Evolutionary conservation across 371 early-diverging fungal genomes (phyloP), one percentile per base, ranked within the genome.

Genomic region (Saksenaea oblongispora): DNA sequence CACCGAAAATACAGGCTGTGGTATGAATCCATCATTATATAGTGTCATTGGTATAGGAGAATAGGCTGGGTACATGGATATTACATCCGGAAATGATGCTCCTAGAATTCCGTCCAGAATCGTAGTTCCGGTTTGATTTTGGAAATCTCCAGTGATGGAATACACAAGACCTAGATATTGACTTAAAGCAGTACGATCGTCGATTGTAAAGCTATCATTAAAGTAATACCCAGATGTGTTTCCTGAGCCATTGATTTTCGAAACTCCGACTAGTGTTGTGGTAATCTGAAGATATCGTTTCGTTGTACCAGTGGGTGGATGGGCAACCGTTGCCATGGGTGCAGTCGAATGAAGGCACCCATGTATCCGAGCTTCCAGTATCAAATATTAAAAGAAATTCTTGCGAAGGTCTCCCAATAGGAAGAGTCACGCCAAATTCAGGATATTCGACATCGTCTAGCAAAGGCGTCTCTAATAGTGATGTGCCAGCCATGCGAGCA

Each of bases 381-480:
- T 59, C 59, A n/a, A 65, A 65, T 1, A 65, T 14, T 22, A 65
- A 26, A 1, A 34, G 24, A n/a, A 54, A 65, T 8, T 59, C 56
- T 36, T 55, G 37, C 4, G 27, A 17, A 3, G 65, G 44, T n/a
- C 44, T 60, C 7, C 65, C 60, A 22, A 65, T 42, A 17, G 77
- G 65, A 3, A 87, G 84, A 34, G 71, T 63, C 17, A 81, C 63
- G 1, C 65, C 76, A 13, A 73, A 58, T 65, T 79, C 69, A 54
- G 56, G 69, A 1, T 72, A 22, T 51, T 76, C 74, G 11, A 72
- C 27, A 35, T 79, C 76, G 17, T 76, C 70, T 13, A 78, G 56
- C 3, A 78, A 44, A 36, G 62, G 66, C 1, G 66, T 54, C 31
- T 31, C 31, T 31, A 31, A 4, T 31, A 31, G 22, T 11, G 24